These are phyloP conservation scores for Ceratocystis ficicola DNA, from an alignment of 2,329 filamentous ascomycete genomes.

Conservation along the genomic window DNA sequence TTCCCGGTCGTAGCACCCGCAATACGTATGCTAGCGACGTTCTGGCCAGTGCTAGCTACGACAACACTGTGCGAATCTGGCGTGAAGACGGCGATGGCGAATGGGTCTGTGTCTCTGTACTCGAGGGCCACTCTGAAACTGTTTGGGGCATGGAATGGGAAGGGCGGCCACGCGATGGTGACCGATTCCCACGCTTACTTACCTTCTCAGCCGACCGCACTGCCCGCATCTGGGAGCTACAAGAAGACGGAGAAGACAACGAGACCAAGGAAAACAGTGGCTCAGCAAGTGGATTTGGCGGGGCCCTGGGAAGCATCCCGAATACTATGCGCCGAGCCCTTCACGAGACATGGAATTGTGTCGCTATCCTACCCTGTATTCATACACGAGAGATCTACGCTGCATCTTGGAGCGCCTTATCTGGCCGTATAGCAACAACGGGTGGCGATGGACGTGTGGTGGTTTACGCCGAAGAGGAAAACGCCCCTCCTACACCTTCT, in stretches of 20 bases:
- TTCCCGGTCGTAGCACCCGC: conserved; percentile 36
- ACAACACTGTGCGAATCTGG: conserved; percentile 82
- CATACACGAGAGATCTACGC: conserved; percentile 79
- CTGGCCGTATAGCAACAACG: conserved; percentile 71
- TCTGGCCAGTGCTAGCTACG: conserved; percentile 84
- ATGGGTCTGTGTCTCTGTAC: conserved; percentile 76
- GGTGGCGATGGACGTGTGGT: conserved; percentile 76
- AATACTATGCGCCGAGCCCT: conserved; percentile 72
- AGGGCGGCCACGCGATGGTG: conserved; percentile 32
- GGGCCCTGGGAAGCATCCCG: conserved; percentile 44
- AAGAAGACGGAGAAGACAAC: conserved; percentile 39
- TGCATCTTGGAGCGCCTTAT: conserved; percentile 66
- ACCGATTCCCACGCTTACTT: conserved; percentile 50
- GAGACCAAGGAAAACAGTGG: conserved; percentile 30
- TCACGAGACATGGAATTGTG: conserved; percentile 75
- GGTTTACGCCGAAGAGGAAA: conserved; percentile 56
- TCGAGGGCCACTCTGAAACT: conserved; percentile 71
- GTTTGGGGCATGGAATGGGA: conserved; percentile 82
- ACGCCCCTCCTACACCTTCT: conserved; percentile 19
- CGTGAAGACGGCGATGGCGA: conserved; percentile 78
- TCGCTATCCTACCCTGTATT: conserved; percentile 56
- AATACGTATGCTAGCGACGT: conserved; percentile 52
- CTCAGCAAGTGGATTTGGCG: conserved; percentile 36
- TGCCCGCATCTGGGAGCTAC: conserved; percentile 65
- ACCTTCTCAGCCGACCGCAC: conserved; percentile 78